A percentile compares a stretch with the other conserved stretches of the same genome.
These are phyloP conservation scores for Oropetium thomaeum DNA, from an alignment of 176 grass and related monocot genomes.

Conservation along the genomic window DNA sequence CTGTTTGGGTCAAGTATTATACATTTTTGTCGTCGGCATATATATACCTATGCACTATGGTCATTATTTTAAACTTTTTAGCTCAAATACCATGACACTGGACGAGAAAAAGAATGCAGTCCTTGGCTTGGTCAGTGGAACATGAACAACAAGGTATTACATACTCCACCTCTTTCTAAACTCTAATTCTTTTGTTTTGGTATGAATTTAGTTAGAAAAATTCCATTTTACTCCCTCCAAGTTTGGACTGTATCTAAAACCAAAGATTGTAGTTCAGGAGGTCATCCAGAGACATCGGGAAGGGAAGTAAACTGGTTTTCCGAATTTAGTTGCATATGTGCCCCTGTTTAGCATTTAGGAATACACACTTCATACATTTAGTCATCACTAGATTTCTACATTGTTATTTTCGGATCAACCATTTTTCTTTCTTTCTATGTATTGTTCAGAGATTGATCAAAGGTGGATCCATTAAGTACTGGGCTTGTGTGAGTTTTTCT, in stretches of 20 bases:
- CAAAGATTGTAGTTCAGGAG: no score
- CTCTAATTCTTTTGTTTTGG: neutral
- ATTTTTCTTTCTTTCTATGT: neutral
- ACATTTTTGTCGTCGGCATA: neutral
- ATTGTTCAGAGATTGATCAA: constrained; percentile 46
- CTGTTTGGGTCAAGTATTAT: neutral
- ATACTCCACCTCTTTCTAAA: neutral
- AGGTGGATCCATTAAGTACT: constrained; percentile 43
- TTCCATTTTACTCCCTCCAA: no score
- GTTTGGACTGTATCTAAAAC: no score
- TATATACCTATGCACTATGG: no score
- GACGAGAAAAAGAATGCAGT: constrained; percentile 53
- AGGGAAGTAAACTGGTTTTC: no score
- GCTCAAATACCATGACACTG: constrained; percentile 86
- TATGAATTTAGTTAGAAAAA: neutral
- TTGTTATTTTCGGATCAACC: neutral
- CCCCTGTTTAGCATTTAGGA: neutral
- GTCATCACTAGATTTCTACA: neutral
- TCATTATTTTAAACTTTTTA: constrained; percentile 34
- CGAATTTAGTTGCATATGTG: no score
- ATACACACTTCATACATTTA: neutral
- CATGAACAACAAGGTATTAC: constrained; percentile 73
- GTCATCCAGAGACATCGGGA: no score
- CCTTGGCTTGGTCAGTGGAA: constrained; percentile 84
- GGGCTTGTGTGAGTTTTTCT: constrained; percentile 55